phyloP scores from a whole-genome alignment of 73 alveolate genomes.

The Paramecium sonneborni region DNA sequence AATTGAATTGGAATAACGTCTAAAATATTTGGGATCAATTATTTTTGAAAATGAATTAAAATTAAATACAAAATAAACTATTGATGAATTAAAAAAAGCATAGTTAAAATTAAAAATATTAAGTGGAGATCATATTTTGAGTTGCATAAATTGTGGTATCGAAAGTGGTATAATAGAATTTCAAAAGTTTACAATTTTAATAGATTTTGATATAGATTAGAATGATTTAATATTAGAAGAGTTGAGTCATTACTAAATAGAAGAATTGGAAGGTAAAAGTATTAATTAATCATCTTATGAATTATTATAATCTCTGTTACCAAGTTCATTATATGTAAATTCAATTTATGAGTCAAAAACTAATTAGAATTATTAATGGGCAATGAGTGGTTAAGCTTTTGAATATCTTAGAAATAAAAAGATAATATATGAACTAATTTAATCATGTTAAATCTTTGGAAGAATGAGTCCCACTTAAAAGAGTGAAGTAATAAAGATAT shows the following conservation, averaged over 20 bases:
- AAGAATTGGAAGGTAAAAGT: background rate
- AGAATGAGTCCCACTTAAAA: conserved; percentile 57
- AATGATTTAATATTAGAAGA: background rate
- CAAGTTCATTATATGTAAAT: background rate
- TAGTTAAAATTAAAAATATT: conserved; percentile 17
- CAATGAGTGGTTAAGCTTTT: background rate
- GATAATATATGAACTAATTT: background rate
- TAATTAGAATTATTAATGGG: background rate
- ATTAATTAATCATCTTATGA: background rate
- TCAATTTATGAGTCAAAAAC: background rate
- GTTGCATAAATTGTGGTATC: conserved; percentile 28
- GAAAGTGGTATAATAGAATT: conserved; percentile 10
- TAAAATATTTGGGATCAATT: conserved; percentile 37
- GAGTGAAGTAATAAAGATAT: conserved; percentile 5
- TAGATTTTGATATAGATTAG: background rate
- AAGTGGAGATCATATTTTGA: conserved; percentile 17
- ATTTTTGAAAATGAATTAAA: conserved; percentile 42
- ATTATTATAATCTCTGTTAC: background rate
- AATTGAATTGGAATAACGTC: background rate
- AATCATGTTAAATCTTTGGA: background rate
- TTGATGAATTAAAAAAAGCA: background rate
- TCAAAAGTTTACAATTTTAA: background rate
- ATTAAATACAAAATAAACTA: background rate
- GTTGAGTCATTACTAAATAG: background rate
- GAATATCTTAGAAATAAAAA: background rate